Evolutionary conservation across 202 grass and related monocot species (phyloP), one percentile per base, ranked within the genome.

Genomic region (Digitaria exilis): DNA sequence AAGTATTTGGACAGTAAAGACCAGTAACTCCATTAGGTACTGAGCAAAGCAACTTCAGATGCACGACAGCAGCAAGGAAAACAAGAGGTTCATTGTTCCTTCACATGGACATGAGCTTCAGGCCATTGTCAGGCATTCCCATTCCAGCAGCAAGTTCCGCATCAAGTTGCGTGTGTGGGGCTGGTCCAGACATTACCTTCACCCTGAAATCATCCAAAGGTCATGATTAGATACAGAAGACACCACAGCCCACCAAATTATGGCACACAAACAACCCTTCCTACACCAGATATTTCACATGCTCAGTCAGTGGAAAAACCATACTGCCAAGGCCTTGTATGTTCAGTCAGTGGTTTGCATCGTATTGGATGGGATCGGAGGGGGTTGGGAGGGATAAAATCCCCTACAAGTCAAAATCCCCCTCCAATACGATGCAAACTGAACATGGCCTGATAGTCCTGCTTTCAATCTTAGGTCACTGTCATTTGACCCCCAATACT

Each of bases 81-180:
- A 34, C 65, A 25, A n/a, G 48, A 70, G 41, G 42, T 69, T 26
- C 66, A 24, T 68, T 91, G 48, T 25, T 25, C 22, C 58, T 69
- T 91, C 80, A 96, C 71, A 85, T 79, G 49, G 93, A 96, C 96
- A 96, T 98, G 50, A 98, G 87, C 91, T 96, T 98, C 61, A 86
- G 82, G 59, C 96, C 96, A 70, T 98, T 94, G 65, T 98, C 96
- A 65, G 96, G 96, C 91, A 81, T 92, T 66, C 96, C 96, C 96
- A 98, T 98, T 72, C 96, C 93, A 64, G 83, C 91, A 56, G 96
- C 96, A 67, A 98, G 48, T 9, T 98, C 93, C 0, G 96, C 96
- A 35, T 98, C 93, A 58, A 96, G 66, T 63, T 98, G 96, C 10
- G 91, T 94, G 84, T 94, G 96, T 5, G 96, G 93, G 12, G 91